These are phyloP conservation scores for Psophocarpus tetragonolobus DNA, from an alignment of 306 rosid genomes.

Conservation along the genomic window DNA sequence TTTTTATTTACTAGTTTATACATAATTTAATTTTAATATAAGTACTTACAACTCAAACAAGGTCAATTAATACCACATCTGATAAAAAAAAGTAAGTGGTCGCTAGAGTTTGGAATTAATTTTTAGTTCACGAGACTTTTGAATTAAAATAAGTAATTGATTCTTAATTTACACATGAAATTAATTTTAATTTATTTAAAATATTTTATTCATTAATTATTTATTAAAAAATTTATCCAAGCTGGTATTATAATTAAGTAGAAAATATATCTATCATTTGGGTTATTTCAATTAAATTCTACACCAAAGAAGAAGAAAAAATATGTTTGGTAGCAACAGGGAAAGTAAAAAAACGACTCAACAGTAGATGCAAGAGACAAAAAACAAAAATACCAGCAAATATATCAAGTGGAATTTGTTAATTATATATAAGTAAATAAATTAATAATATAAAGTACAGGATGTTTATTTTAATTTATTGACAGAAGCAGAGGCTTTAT, in stretches of 20 bases:
- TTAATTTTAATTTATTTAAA: neutral
- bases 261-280: too few relatives aligned
- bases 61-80: too few relatives aligned
- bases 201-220: neutral
- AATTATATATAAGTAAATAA: neutral
- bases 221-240: neutral
- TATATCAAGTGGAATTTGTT: slow-evolving; percentile 1
- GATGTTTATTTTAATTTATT: neutral
- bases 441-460: neutral
- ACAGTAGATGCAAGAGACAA: slow-evolving; percentile 21
- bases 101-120: too few relatives aligned
- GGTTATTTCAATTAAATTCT: neutral
- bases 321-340: neutral
- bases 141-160: neutral
- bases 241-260: neutral
- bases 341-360: neutral
- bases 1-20: too few relatives aligned
- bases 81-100: too few relatives aligned
- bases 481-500: slow-evolving; percentile 9
- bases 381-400: neutral
- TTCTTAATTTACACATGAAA: neutral
- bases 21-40: too few relatives aligned
- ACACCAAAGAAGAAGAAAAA: neutral
- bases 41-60: too few relatives aligned
- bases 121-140: neutral